Percentiles rank a stretch among this genome's conserved stretches.
phyloP scores from a whole-genome alignment of 805 yeast species.

The Brettanomyces custersianus region DNA sequence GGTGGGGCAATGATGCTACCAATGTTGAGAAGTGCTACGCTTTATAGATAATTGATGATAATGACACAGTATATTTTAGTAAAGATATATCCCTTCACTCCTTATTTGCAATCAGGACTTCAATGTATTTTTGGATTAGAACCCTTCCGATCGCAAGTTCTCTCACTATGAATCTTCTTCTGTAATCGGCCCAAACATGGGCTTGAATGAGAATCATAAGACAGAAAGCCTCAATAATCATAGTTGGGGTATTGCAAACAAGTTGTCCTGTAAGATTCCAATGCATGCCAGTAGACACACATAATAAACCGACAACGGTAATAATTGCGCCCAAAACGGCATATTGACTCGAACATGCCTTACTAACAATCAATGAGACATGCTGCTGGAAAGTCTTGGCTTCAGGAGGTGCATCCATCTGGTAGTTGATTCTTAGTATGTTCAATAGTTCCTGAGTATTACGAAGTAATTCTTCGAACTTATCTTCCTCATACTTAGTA shows the following conservation, averaged over 20 bases:
- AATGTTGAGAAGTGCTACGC: slow-evolving; percentile 42
- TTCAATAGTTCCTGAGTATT: slow-evolving; percentile 26
- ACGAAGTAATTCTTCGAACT: slow-evolving; percentile 20
- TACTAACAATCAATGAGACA: slow-evolving; percentile 19
- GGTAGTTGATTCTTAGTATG: slow-evolving; percentile 16
- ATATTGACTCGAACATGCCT: slow-evolving; percentile 24
- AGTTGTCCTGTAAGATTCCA: slow-evolving; percentile 35
- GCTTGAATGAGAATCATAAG: slow-evolving; percentile 30
- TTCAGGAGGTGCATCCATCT: slow-evolving; percentile 5
- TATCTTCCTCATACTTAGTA: slow-evolving; percentile 12
- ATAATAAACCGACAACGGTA: slow-evolving; percentile 23
- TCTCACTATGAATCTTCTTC: slow-evolving; percentile 6
- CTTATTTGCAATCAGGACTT: neutral
- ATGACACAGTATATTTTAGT: neutral
- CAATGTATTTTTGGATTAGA: neutral
- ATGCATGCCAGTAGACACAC: slow-evolving; percentile 24
- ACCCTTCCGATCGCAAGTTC: slow-evolving; percentile 9
- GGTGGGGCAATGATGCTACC: slow-evolving; percentile 42
- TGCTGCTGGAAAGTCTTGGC: slow-evolving; percentile 3
- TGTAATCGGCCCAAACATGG: slow-evolving; percentile 22
- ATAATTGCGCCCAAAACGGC: slow-evolving; percentile 23
- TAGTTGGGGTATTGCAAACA: slow-evolving; percentile 32
- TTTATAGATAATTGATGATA: slow-evolving; percentile 4
- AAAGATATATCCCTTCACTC: neutral
- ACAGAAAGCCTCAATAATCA: slow-evolving; percentile 35